Conservation (phyloP, 805 yeast species). For the Candida maltosa region DNA sequence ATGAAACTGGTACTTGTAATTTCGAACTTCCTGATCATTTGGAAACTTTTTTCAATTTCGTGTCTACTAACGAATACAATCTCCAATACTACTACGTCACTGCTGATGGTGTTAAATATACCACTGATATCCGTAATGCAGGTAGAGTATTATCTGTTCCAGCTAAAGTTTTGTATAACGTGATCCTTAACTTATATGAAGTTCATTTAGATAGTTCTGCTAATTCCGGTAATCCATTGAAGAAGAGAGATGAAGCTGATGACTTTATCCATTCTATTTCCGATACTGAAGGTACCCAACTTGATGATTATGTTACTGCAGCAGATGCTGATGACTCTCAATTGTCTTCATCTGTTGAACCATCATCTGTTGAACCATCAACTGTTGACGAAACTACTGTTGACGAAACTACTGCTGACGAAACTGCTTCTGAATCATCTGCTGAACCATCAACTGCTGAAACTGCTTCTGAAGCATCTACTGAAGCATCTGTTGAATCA, state of each 20-base stretch:
- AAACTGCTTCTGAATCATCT: conserved; percentile 1
- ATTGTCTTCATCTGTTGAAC: conserved; percentile 3
- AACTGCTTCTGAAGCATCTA: conserved; percentile 1
- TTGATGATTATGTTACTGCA: background rate
- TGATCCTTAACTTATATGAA: background rate
- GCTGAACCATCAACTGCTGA: conserved; percentile 1
- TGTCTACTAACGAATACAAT: too few relatives aligned
- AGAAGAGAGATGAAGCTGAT: too few relatives aligned
- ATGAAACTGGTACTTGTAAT: conserved; percentile 1
- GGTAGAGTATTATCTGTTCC: too few relatives aligned
- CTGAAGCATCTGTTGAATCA: background rate
- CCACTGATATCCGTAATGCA: background rate
- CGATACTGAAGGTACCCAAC: conserved; percentile 8
- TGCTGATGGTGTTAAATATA: background rate
- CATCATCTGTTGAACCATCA: conserved; percentile 1
- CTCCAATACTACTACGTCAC: background rate
- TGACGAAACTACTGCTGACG: conserved; percentile 1
- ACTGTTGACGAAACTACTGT: conserved; percentile 2
- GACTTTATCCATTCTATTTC: conserved; percentile 19
- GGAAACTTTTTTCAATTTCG: background rate
- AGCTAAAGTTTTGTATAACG: background rate
- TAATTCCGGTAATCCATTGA: too few relatives aligned
- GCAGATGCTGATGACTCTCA: conserved; percentile 6
- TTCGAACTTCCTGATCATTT: background rate
- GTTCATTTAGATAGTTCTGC: too few relatives aligned